Base-by-base conservation (phyloP, 352 stramenopile genomes). In the Hyaloperonospora brassicae region DNA sequence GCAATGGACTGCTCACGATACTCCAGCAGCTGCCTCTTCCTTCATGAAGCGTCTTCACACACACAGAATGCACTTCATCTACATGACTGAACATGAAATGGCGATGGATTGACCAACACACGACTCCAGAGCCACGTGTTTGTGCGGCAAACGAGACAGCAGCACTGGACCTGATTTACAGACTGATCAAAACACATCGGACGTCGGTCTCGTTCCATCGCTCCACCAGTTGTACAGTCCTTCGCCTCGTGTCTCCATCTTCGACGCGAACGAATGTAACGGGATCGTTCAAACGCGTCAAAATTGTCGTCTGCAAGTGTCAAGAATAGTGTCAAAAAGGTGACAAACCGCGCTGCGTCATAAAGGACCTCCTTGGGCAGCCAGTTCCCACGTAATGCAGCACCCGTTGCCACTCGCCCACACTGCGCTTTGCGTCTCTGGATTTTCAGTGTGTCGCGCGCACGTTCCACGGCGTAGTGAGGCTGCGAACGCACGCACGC, bases 261-360 rank as follows among this genome's bases (percentile, higher is more conserved):
- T 17, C 17, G 0, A 17, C 17, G 17, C 17, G 17, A 17, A 17
- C 17, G 0, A 17, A 17, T 17, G 17, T 17, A 86, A 87, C 48
- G 83, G 76, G 76, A 73, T 30, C 71, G 65, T 11, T 31, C 47
- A 34, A 41, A 52, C 10, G 53, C 41, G 13, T 76, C 57, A 2
- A 45, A 25, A 1, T 61, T 34, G 11, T 68, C 59, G 9, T 54
- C 21, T 30, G 27, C 8, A 34, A 47, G 41, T 0, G 55, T 42
- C 5, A 57, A 56, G n/a, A 86, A 49, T 3, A 72, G 68, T 46
- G 71, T 57, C 52, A 87, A 59, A n/a, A 84, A 51, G 9, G 57
- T 36, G 36, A 72, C 54, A 1, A 70, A 47, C 11, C 34, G 48
- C 13, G 40, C 22, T 1, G 31, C 54, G 4, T 59, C 57, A 31